A percentile compares a stretch with the other conserved stretches of the same genome.
Conservation (phyloP, 306 rosid genomes). For the Casuarina equisetifolia region DNA sequence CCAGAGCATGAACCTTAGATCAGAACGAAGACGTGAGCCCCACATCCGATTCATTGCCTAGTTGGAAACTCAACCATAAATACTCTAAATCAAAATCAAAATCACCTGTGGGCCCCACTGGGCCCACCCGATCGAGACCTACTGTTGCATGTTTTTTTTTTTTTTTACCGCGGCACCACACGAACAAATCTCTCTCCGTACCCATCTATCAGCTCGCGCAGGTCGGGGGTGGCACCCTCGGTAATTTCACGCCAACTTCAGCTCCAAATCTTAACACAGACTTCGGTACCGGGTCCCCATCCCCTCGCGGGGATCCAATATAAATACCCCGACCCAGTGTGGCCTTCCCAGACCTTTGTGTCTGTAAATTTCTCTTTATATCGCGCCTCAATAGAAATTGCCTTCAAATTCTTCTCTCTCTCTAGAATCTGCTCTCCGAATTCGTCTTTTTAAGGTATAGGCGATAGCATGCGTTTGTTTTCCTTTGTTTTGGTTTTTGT, state of each 20-base stretch:
- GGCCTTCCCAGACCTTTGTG: not conserved
- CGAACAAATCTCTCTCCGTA: not conserved
- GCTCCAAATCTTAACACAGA: slow-evolving; percentile 6
- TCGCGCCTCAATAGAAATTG: not conserved
- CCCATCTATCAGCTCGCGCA: not conserved
- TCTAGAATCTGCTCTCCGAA: slow-evolving; percentile 12
- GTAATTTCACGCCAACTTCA: not conserved
- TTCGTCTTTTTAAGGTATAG: slow-evolving; percentile 32
- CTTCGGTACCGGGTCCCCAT: slow-evolving; percentile 27
- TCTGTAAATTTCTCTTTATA: too few relatives aligned
- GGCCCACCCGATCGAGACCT: not conserved
- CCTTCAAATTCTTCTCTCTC: slow-evolving; percentile 17
- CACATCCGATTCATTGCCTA: slow-evolving; percentile 57
- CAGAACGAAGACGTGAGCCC: slow-evolving; percentile 31
- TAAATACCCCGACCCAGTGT: slow-evolving; percentile 14
- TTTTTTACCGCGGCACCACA: not conserved
- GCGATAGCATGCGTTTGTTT: slow-evolving; percentile 22
- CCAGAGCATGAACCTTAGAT: too few relatives aligned
- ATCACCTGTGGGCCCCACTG: not conserved
- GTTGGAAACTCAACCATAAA: slow-evolving; percentile 34
- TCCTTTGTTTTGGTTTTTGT: not conserved
- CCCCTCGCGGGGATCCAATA: slow-evolving; percentile 26
- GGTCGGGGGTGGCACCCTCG: not conserved
- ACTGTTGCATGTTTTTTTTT: not conserved
- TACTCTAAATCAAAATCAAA: not conserved